Percentiles rank a stretch among this genome's conserved stretches.
Evolutionary conservation across 805 yeast species (phyloP).

Genomic region (Metschnikowia matae): DNA sequence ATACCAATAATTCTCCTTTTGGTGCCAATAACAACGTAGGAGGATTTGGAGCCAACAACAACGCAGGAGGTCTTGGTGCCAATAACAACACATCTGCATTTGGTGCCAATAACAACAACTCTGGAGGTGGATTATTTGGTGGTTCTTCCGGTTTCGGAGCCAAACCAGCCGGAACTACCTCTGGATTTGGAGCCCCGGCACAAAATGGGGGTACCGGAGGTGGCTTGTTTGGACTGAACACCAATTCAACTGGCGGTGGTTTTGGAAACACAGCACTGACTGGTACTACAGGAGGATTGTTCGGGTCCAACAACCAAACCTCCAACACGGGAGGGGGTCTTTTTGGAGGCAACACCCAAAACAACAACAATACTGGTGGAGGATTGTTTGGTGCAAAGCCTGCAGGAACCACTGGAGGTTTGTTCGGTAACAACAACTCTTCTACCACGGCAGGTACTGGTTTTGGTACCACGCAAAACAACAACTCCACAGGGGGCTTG

Average conservation of each 20-base stretch:
- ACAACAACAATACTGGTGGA: conserved; percentile 22
- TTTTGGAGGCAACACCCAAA: conserved; percentile 14
- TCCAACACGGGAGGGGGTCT: conserved; percentile 9
- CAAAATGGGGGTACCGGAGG: conserved; percentile 11
- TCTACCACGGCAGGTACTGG: conserved; percentile 9
- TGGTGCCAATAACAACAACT: conserved; percentile 9
- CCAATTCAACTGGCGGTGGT: conserved; percentile 8
- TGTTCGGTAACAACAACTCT: conserved; percentile 16
- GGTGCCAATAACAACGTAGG: conserved; percentile 8
- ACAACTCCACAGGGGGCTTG: conserved; percentile 27
- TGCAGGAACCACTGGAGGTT: conserved; percentile 13
- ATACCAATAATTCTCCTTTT: conserved; percentile 17
- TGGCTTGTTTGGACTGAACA: conserved; percentile 13
- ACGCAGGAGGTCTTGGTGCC: conserved; percentile 13
- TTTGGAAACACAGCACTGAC: conserved; percentile 11
- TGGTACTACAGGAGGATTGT: conserved; percentile 17
- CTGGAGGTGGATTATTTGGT: conserved; percentile 29
- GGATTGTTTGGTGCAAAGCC: conserved; percentile 29
- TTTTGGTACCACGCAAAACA: conserved; percentile 17
- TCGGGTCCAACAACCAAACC: conserved; percentile 17
- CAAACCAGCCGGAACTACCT: conserved; percentile 10
- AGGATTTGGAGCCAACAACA: conserved; percentile 12
- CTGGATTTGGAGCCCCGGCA: conserved; percentile 10
- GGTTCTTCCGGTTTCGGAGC: conserved; percentile 28
- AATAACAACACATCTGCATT: conserved; percentile 12